A percentile compares a stretch with the other conserved stretches of the same genome.
phyloP scores from a whole-genome alignment of 805 yeast genomes.

The Candida maltosa region DNA sequence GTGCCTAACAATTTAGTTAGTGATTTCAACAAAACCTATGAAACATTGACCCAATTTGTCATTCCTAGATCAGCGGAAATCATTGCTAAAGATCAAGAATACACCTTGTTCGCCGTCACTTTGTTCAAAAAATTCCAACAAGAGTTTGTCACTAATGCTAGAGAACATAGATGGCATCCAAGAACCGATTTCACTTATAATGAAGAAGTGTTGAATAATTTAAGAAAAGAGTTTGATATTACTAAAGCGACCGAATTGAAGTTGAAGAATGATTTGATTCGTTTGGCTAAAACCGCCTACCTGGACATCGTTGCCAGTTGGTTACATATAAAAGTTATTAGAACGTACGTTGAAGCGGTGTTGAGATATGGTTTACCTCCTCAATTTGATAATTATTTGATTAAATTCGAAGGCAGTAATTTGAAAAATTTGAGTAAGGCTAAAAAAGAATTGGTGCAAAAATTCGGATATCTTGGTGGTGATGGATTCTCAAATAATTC shows the following conservation, averaged over 20 bases:
- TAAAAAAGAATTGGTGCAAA: conserved; percentile 64
- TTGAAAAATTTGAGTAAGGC: conserved; percentile 47
- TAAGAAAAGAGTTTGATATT: conserved; percentile 75
- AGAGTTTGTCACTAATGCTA: conserved; percentile 64
- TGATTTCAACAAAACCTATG: conserved; percentile 70
- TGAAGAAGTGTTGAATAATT: conserved; percentile 65
- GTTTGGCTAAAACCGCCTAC: conserved; percentile 87
- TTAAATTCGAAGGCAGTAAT: conserved; percentile 40
- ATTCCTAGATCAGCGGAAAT: conserved; percentile 86
- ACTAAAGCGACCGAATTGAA: conserved; percentile 74
- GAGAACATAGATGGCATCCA: conserved; percentile 89
- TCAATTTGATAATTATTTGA: conserved; percentile 58
- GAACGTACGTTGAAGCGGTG: conserved; percentile 89
- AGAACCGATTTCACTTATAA: conserved; percentile 83
- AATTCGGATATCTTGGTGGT: conserved; percentile 90
- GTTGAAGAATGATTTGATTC: conserved; percentile 69
- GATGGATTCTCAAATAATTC: conserved; percentile 74
- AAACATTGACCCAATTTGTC: conserved; percentile 72
- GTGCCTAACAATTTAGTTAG: conserved; percentile 67
- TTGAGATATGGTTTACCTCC: conserved; percentile 97
- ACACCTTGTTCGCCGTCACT: conserved; percentile 69
- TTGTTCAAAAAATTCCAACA: conserved; percentile 77
- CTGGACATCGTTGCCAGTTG: conserved; percentile 80
- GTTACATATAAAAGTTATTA: conserved; percentile 85
- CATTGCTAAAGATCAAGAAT: conserved; percentile 73